phyloP scores from a whole-genome alignment of 257 asterid species.

The Nicotiana sylvestris region DNA sequence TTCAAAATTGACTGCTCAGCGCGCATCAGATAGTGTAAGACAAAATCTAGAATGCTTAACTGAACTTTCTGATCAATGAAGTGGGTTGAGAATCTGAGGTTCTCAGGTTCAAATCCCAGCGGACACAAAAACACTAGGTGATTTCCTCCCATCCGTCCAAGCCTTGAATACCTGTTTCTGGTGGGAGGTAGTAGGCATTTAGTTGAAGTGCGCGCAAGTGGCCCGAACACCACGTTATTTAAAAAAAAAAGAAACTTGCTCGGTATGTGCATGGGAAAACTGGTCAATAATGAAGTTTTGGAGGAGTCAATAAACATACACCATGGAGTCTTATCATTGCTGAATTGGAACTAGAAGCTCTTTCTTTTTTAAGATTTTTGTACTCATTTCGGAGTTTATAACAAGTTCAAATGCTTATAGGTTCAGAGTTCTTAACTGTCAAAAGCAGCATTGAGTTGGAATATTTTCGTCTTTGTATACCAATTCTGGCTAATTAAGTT shows the following conservation, averaged over 20 bases:
- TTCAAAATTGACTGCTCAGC: neutral
- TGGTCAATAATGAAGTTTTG: neutral
- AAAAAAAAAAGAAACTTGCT: neutral
- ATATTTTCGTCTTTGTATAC: neutral
- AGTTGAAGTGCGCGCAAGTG: too few relatives aligned
- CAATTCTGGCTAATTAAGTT: neutral
- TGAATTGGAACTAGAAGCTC: neutral
- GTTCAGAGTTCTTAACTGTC: neutral
- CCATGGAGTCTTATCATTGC: neutral
- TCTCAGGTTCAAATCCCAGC: too few relatives aligned
- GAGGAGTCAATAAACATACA: neutral
- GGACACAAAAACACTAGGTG: too few relatives aligned
- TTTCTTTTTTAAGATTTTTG: neutral
- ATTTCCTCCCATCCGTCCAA: too few relatives aligned
- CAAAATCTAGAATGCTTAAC: neutral
- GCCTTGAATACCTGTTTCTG: too few relatives aligned
- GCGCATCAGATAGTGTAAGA: neutral
- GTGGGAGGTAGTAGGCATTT: too few relatives aligned
- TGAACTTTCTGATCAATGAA: neutral
- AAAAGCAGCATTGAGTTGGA: neutral
- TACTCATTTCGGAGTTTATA: neutral
- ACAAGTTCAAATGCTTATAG: neutral
- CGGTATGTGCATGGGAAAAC: neutral
- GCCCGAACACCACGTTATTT: too few relatives aligned
- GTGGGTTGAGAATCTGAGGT: too few relatives aligned